Base-by-base conservation (phyloP, 441 rosid species). In the Omphalea diandra region DNA sequence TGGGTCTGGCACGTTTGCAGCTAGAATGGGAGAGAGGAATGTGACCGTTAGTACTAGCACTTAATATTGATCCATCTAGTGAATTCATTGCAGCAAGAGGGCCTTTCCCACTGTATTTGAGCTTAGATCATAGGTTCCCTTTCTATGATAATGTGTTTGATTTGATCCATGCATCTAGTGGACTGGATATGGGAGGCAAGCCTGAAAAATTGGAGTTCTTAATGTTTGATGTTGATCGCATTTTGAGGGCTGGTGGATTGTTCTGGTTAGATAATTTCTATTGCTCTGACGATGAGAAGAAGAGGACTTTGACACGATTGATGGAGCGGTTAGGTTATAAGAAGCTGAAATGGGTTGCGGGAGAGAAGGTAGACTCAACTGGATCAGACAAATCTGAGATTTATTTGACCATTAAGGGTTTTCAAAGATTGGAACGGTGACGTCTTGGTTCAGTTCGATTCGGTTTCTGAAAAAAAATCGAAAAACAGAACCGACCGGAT, bases 291-390 rank as follows among this genome's bases (percentile, higher is more conserved):
- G 93, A 89, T 9, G 88, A 81, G 70, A 90, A 88, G 87, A 94
- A 86, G 84, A 82, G 71, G 74, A 79, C 75, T 17, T 75, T 92
- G 79, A 94, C 97, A 10, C 88, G 87, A 56, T 70, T 94, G 81
- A 84, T 92, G 0, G 99, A 94, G 85, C 85, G 80, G 68, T 87
- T 94, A n/a, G n/a, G n/a, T n/a, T n/a, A n/a, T n/a, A n/a, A n/a
- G n/a, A n/a, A n/a, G n/a, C n/a, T n/a, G n/a, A 94, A 90, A 75
- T 94, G 97, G 97, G 97, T 87, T 17, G 83, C 88, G 8, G 98
- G 99, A 12, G 98, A 92, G 85, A 92, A 91, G 75, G 59, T 62
- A 15, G 93, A 91, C 79, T 61, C 84, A 20, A 71, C 81, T n/a
- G n/a, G n/a, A n/a, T n/a, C n/a, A n/a, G n/a, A n/a, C n/a, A n/a